A percentile compares a stretch with the other conserved stretches of the same genome.
phyloP scores from a whole-genome alignment of 2,329 filamentous ascomycete species.

The Hypoxylon sp. region DNA sequence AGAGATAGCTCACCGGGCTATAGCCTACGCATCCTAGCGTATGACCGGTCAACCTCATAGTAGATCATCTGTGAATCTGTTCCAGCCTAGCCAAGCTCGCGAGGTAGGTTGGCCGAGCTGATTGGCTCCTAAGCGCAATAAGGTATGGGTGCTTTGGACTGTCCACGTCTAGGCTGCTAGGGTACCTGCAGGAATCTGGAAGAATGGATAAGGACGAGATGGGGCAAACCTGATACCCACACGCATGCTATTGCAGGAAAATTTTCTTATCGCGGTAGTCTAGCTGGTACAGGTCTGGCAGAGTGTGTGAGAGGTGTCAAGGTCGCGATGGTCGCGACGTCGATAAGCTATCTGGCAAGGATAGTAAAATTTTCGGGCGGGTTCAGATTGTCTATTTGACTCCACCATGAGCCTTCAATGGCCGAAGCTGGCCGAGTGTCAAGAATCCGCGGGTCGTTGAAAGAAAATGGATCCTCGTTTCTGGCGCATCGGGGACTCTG shows the following conservation, averaged over 20 bases:
- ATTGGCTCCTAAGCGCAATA: slow-evolving; percentile 40
- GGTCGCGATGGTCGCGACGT: slow-evolving; percentile 29
- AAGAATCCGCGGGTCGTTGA: slow-evolving; percentile 11
- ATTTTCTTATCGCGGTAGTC: slow-evolving; percentile 34
- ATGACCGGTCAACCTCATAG: slow-evolving; percentile 34
- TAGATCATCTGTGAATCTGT: slow-evolving; percentile 41
- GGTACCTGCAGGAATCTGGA: slow-evolving; percentile 49
- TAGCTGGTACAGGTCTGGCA: slow-evolving; percentile 27
- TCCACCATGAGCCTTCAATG: slow-evolving; percentile 40
- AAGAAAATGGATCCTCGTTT: slow-evolving; percentile 10
- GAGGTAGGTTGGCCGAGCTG: slow-evolving; percentile 28
- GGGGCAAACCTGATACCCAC: slow-evolving; percentile 31
- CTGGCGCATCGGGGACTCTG: neutral
- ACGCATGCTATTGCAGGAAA: slow-evolving; percentile 42
- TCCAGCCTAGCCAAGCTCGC: slow-evolving; percentile 34
- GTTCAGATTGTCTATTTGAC: slow-evolving; percentile 27
- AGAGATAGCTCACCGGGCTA: slow-evolving; percentile 24
- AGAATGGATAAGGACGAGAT: slow-evolving; percentile 36
- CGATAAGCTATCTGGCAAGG: slow-evolving; percentile 41
- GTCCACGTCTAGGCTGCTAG: slow-evolving; percentile 46
- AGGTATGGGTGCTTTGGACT: slow-evolving; percentile 39
- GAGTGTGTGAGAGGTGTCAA: slow-evolving; percentile 20
- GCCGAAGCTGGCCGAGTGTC: slow-evolving; percentile 43
- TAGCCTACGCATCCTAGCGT: slow-evolving; percentile 41
- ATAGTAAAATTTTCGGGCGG: slow-evolving; percentile 40